Conservation (phyloP, 2,329 filamentous ascomycete genomes). For the Tolypocladium sp. region DNA sequence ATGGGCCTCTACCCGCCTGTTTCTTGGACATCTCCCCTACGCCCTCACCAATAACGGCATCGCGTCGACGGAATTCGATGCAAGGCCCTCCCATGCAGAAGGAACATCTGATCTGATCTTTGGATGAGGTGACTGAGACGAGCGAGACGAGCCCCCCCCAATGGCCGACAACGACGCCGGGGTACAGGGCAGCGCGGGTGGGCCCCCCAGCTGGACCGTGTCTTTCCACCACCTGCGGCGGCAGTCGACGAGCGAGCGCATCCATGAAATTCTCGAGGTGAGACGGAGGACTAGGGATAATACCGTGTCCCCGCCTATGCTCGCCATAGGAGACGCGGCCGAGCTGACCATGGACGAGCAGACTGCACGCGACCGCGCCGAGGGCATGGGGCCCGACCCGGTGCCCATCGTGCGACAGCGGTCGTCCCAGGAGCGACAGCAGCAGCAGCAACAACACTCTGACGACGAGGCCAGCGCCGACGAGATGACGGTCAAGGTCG, state of each 20-base stretch:
- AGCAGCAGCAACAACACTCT: background rate
- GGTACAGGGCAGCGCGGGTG: background rate
- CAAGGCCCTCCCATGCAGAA: background rate
- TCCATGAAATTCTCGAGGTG: constrained; percentile 39
- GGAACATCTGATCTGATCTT: background rate
- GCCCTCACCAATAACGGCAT: background rate
- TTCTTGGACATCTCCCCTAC: background rate
- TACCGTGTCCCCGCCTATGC: background rate
- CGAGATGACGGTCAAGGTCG: constrained; percentile 32
- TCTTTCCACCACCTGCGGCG: constrained; percentile 12
- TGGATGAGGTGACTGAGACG: background rate
- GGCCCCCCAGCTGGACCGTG: constrained; percentile 1
- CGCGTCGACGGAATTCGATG: background rate
- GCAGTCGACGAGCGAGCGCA: constrained; percentile 28
- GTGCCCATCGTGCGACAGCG: constrained; percentile 5
- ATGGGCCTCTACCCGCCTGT: background rate
- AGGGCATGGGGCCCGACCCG: constrained; percentile 24
- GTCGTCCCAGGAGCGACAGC: background rate
- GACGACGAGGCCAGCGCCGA: constrained; percentile 18
- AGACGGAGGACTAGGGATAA: constrained; percentile 6
- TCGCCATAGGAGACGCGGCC: background rate
- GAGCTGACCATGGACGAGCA: constrained; percentile 10
- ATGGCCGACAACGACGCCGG: background rate
- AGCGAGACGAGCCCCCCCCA: background rate
- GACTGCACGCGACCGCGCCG: constrained; percentile 33